Base-by-base conservation (phyloP, 2,329 filamentous ascomycete genomes). In the Chaetomium sp. region DNA sequence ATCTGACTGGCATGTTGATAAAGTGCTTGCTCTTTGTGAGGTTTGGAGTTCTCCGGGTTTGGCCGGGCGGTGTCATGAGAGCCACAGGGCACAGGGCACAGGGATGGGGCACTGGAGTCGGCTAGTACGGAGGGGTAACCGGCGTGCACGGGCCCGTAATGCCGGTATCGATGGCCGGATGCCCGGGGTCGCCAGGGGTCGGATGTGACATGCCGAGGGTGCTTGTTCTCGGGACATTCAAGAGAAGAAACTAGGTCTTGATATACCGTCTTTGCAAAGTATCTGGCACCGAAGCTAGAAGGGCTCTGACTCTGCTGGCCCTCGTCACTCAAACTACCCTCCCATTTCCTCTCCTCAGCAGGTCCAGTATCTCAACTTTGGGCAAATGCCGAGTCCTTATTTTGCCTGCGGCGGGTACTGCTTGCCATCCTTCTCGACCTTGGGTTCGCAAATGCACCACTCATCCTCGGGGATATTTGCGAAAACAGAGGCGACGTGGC, bases 361-460 rank as follows among this genome's bases (percentile, higher is more conserved):
- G 5, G 38, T 42, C 16, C 38, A 42, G 19, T 16, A n/a, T 42
- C 38, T 42, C 16, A 42, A 42, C 38, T 16, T n/a, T 19, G 38
- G 38, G 38, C 38, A 42, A n/a, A 16, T n/a, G 16, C 38, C 16
- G 38, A 23, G 72, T 70, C 49, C 38, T 74, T 72, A 68, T 65
- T 76, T 76, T 27, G 78, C 80, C 29, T 78, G 75, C 4, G 79
- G 80, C 50, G 81, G 81, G 63, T 82, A 83, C 50, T 76, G 71
- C 67, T 80, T 81, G 67, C 79, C 80, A 60, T 78, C 70, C 60
- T 82, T 73, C 57, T 76, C 78, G 61, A 80, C 75, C 67, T 75
- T 77, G 35, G 81, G 81, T 63, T 76, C 72, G 73, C 81, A 83
- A 9, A 76, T 78, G 73, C 81, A 83, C 81, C 81, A 81, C 53